These are phyloP conservation scores for Hanseniaspora guilliermondii DNA, from an alignment of 805 yeast genomes.

Conservation along the genomic window DNA sequence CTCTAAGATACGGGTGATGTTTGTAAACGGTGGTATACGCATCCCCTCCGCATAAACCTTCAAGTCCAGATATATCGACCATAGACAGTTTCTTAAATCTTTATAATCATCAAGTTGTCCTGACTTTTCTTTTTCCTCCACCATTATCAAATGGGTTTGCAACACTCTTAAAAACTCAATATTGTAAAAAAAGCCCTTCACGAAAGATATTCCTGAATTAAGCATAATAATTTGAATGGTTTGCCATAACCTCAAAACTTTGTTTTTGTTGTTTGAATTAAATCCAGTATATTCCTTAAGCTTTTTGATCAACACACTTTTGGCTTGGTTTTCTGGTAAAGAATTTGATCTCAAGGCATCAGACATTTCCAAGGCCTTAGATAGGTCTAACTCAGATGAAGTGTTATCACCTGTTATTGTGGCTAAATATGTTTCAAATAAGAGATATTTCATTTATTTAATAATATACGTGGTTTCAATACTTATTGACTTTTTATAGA, in stretches of 20 bases:
- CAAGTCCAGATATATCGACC: conserved; percentile 10
- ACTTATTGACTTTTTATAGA: neutral
- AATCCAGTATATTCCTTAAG: conserved; percentile 31
- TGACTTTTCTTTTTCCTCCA: conserved; percentile 8
- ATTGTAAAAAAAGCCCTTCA: conserved; percentile 63
- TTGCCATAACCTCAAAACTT: conserved; percentile 67
- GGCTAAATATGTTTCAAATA: conserved; percentile 9
- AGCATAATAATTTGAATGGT: conserved; percentile 52
- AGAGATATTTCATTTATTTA: neutral
- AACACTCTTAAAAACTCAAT: conserved; percentile 70
- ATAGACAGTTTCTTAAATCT: conserved; percentile 3
- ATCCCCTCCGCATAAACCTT: conserved; percentile 8
- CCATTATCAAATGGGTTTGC: conserved; percentile 4
- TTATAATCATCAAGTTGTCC: conserved; percentile 4
- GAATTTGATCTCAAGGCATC: conserved; percentile 76
- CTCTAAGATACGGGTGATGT: conserved; percentile 9
- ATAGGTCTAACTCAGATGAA: conserved; percentile 24
- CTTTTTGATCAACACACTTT: conserved; percentile 65
- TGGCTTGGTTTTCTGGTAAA: conserved; percentile 67
- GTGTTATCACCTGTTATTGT: conserved; percentile 4
- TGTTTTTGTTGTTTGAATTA: conserved; percentile 70
- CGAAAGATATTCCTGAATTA: conserved; percentile 81
- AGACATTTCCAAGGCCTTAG: conserved; percentile 68
- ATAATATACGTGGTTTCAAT: neutral
- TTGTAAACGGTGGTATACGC: conserved; percentile 9